phyloP scores from a whole-genome alignment of 192 early-diverging fungal genomes.

The Glomus cerebriforme region DNA sequence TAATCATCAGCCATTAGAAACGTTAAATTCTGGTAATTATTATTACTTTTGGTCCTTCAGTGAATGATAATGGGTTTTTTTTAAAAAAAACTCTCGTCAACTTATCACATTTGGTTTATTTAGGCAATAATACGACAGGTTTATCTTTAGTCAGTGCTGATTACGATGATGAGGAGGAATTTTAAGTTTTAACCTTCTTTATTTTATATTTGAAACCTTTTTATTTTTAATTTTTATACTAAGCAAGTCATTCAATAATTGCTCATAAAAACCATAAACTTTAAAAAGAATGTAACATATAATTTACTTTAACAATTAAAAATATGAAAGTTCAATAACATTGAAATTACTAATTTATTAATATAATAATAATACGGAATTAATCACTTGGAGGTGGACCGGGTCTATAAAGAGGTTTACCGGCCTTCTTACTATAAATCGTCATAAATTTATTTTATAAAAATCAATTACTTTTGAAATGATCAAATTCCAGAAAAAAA shows the following conservation, averaged over 20 bases:
- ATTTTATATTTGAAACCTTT: constrained; percentile 1
- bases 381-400: constrained; percentile 3
- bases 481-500: not conserved
- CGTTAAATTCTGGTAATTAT: not conserved
- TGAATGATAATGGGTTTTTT: not conserved
- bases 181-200: not conserved
- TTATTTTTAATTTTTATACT: not conserved
- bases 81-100: not conserved
- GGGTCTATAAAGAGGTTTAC: constrained; percentile 7
- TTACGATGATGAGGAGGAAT: constrained; percentile 15
- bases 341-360: not conserved
- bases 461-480: not conserved
- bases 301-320: too few species aligned
- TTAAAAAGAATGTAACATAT: not conserved
- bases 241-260: not conserved
- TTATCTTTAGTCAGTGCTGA: constrained; percentile 25
- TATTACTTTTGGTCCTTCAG: not conserved
- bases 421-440: constrained; percentile 17
- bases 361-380: not conserved
- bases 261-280: not conserved
- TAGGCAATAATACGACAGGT: not conserved
- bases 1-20: not conserved
- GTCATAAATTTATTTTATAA: not conserved
- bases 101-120: not conserved
- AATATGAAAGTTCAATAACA: not conserved